Evolutionary conservation across 176 grass and related monocot genomes (phyloP), one percentile per base, ranked within the genome.

Genomic region (Saccharum officinarum): DNA sequence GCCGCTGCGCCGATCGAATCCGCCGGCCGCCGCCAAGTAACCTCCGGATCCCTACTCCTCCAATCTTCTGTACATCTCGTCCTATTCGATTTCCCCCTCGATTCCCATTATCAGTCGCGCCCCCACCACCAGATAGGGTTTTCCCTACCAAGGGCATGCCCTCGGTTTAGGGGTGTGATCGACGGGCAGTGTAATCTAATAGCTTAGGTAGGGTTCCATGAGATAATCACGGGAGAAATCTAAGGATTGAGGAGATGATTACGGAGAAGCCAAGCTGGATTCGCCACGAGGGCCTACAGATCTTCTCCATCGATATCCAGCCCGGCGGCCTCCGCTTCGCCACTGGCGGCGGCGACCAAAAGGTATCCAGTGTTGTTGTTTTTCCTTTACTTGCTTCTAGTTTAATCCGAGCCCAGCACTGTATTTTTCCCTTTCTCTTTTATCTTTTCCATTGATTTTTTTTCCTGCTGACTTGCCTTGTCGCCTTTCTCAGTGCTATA

Each of bases 271-370:
- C 93, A 34, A 87, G 41, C 84, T 96, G 93, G 93, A 87, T 99
- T 91, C 87, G 90, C 41, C 97, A 99, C 69, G 97, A 99, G 38
- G 92, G 93, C 22, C 81, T 99, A 69, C 97, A 99, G 88, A 99
- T 99, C 88, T 99, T 99, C 97, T 99, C 93, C 61, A 94, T 99
- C 89, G 97, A 99, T 50, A 92, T 99, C 86, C 97, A 99, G 81
- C 91, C 93, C 8, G 90, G 90, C 15, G 93, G 89, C 60, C 78
- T 89, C 70, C 84, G 93, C 71, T 99, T 96, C 54, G 93, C 93
- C 47, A 99, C 97, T 69, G 97, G 97, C 46, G 97, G 97, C 36
- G 93, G 97, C 67, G 97, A 99, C 88, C 97, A 99, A 76, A 99
- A 54, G 50, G 50, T 54, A 54, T 54, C 50, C 17, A 8, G 50